Percentiles rank a stretch among this genome's conserved stretches.
Evolutionary conservation across 129 eudicot genomes (phyloP).

Genomic region (Chrysanthemum seticuspe): DNA sequence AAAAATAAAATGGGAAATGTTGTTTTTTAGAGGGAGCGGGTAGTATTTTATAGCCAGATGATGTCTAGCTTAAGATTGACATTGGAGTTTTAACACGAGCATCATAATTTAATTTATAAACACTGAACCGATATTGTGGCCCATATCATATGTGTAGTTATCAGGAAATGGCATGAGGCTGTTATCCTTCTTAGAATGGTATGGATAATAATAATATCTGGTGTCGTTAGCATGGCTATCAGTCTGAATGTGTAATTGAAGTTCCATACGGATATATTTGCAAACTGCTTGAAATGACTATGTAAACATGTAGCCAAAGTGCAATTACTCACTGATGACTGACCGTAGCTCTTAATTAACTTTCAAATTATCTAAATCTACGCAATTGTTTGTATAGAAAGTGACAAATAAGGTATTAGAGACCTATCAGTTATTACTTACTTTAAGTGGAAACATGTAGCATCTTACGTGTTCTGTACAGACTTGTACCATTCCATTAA

Average conservation of each 20-base stretch:
- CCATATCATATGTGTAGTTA: constrained; percentile 4
- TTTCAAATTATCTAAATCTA: too few relatives aligned
- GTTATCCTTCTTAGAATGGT: neutral
- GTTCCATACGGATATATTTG: neutral
- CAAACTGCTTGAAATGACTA: too few relatives aligned
- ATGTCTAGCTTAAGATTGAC: neutral
- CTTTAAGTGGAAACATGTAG: too few relatives aligned
- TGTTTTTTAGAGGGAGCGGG: neutral
- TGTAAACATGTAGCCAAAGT: too few relatives aligned
- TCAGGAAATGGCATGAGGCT: neutral
- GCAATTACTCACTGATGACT: too few relatives aligned
- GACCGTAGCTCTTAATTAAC: too few relatives aligned
- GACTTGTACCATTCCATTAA: too few relatives aligned
- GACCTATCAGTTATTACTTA: too few relatives aligned
- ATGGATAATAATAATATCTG: neutral
- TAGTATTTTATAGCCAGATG: neutral
- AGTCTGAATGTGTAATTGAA: constrained; percentile 3
- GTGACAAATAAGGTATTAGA: too few relatives aligned
- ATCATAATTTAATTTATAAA: neutral
- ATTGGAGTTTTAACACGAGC: neutral
- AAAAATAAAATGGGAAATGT: neutral
- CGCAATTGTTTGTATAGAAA: too few relatives aligned
- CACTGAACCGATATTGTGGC: constrained; percentile 8
- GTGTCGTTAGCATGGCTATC: neutral
- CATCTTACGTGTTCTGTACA: too few relatives aligned